phyloP scores from a whole-genome alignment of 176 grass and related monocot genomes.

The Themeda triandra region DNA sequence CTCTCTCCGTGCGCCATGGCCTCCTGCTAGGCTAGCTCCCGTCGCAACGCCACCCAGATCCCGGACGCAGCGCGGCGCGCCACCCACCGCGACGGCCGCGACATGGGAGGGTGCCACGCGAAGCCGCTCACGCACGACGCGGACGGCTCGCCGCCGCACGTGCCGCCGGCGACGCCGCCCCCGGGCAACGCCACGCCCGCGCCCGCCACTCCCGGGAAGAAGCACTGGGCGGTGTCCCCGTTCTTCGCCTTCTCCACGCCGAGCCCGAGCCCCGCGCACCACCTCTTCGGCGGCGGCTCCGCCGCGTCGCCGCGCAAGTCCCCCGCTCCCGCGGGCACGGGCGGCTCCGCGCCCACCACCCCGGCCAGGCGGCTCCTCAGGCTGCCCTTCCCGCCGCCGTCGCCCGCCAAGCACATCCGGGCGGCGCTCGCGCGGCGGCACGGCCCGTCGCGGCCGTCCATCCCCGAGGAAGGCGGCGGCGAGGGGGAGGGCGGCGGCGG shows the following conservation, averaged over 20 bases:
- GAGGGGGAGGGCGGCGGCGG: background rate
- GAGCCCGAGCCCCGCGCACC: constrained; percentile 61
- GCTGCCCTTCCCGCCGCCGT: constrained; percentile 44
- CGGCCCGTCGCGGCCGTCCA: constrained; percentile 21
- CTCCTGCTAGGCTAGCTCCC: constrained; percentile 31
- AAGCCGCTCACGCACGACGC: constrained; percentile 53
- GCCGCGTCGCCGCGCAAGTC: constrained; percentile 42
- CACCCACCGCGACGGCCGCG: background rate
- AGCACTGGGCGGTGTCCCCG: constrained; percentile 37
- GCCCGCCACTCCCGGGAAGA: constrained; percentile 17
- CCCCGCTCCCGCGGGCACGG: constrained; percentile 6
- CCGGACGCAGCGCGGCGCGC: constrained; percentile 31
- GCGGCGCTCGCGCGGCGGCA: constrained; percentile 58
- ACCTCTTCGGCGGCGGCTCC: constrained; percentile 45
- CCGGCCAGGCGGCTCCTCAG: constrained; percentile 23
- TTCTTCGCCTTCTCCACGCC: constrained; percentile 31
- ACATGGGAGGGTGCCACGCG: constrained; percentile 57
- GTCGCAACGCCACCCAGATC: background rate
- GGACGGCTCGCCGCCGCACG: constrained; percentile 36
- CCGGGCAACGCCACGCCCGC: background rate
- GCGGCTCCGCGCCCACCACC: constrained; percentile 27
- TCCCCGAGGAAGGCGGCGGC: constrained; percentile 31
- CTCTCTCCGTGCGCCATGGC: constrained; percentile 20
- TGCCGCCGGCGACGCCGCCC: constrained; percentile 22
- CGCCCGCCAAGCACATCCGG: constrained; percentile 63